Base-by-base conservation (phyloP, 2,329 filamentous ascomycete genomes). In the Aspergillus sp. region DNA sequence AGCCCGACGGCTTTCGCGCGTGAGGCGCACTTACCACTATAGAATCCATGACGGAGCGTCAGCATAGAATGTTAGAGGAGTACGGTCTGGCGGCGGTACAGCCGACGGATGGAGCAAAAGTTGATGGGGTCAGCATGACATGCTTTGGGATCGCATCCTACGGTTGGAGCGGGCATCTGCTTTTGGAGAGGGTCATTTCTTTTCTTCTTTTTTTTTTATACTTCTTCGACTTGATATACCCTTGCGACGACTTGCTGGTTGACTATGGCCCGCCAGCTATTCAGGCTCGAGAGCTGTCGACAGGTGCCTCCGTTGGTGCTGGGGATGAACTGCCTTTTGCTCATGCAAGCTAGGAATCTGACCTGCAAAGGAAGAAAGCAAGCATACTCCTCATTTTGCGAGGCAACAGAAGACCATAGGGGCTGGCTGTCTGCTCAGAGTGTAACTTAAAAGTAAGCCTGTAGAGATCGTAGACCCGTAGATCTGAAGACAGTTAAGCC, bases 61-160 rank as follows among this genome's bases (percentile, higher is more conserved):
- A 59, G 49, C 49, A 67, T 68, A 68, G 66, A 69, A 48, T 63
- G 61, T 60, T 69, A 67, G 61, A 64, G 60, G 61, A 60, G 60
- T 60, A 58, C 59, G 59, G 58, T 59, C 55, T 56, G 59, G 57
- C 59, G 52, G 60, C 57, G 60, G 61, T 61, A 50, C 58, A 55
- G 55, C 53, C 52, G 63, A 67, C 62, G 65, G 65, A 59, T 57
- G 52, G 50, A 41, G 48, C 53, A 60, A 66, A 67, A 59, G 51
- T 65, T 59, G 38, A 56, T 62, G 61, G 43, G 61, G 62, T 65
- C 62, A 51, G 58, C 57, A 55, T 45, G 58, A 52, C 52, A 52
- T 64, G 58, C 30, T 54, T 57, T 60, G 59, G 39, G 55, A 57
- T 59, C 43, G 55, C 49, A 43, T 55, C 36, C 49, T 57, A 56